These are phyloP conservation scores for Podospora fimiseda DNA, from an alignment of 495 filamentous ascomycete species.

Conservation along the genomic window DNA sequence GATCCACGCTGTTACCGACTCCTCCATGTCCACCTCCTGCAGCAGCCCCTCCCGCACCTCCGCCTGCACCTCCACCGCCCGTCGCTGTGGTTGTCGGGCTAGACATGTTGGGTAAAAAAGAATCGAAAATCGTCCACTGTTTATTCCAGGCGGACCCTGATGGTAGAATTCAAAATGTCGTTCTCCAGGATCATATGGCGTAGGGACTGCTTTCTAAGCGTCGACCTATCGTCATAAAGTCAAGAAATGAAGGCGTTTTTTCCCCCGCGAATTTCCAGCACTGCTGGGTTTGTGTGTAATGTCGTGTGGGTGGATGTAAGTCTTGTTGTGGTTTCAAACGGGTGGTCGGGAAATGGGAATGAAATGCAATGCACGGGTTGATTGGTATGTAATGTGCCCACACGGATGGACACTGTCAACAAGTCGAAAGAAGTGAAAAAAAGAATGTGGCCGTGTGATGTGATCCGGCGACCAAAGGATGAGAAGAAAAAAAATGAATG, in stretches of 20 bases:
- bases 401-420: too few relatives aligned
- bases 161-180: neutral
- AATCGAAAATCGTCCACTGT: neutral
- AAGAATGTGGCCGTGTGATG: too few relatives aligned
- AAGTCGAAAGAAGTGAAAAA: too few relatives aligned
- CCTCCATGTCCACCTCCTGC: conserved; percentile 5
- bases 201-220: neutral
- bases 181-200: neutral
- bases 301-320: too few relatives aligned
- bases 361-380: neutral
- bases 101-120: neutral
- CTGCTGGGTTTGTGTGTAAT: too few relatives aligned
- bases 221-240: neutral
- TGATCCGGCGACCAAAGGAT: neutral
- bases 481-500: conserved; percentile 1
- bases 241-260: too few relatives aligned
- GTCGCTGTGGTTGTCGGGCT: conserved; percentile 3
- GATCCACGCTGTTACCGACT: conserved; percentile 14
- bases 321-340: neutral
- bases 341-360: neutral
- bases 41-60: neutral
- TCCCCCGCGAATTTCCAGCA: neutral
- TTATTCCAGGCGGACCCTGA: neutral
- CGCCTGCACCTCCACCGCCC: conserved; percentile 1
- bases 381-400: too few relatives aligned